Evolutionary conservation across 805 yeast species (phyloP).

Genomic region (Ogataea degrootiae): DNA sequence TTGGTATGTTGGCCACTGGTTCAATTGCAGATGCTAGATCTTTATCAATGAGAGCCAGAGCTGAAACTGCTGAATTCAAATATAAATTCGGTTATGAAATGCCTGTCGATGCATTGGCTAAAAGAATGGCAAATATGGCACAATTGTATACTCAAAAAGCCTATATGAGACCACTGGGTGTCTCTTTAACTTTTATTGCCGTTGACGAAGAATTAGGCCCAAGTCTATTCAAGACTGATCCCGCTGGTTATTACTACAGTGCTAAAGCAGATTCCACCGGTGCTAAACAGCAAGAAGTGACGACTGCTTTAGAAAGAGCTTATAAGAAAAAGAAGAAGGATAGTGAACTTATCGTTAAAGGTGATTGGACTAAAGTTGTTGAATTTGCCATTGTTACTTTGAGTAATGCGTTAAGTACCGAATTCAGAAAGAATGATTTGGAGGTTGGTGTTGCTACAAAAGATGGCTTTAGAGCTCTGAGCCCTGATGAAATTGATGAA

Average conservation of each 20-base stretch:
- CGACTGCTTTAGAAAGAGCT: constrained; percentile 83
- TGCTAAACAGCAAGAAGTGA: constrained; percentile 95
- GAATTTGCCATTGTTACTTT: constrained; percentile 86
- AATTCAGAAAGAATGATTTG: constrained; percentile 87
- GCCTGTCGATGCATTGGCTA: constrained; percentile 90
- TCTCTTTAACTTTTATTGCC: constrained; percentile 81
- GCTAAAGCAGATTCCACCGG: constrained; percentile 93
- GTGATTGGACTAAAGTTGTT: constrained; percentile 84
- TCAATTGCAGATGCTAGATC: constrained; percentile 95
- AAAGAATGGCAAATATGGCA: constrained; percentile 91
- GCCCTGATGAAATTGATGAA: constrained; percentile 89
- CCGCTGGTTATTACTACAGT: constrained; percentile 93
- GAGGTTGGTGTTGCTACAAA: constrained; percentile 86
- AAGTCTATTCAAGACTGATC: constrained; percentile 86
- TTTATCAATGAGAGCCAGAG: constrained; percentile 81
- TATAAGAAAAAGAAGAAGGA: constrained; percentile 55
- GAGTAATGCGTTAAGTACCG: constrained; percentile 84
- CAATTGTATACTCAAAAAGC: constrained; percentile 97
- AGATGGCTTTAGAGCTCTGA: constrained; percentile 64
- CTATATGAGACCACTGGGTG: constrained; percentile 97
- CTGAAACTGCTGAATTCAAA: constrained; percentile 94
- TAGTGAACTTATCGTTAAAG: constrained; percentile 53
- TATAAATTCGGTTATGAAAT: constrained; percentile 94
- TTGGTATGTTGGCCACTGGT: constrained; percentile 92
- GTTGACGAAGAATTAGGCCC: constrained; percentile 92